Evolutionary conservation across 1,284 basidiomycete genomes (phyloP).

Genomic region (Puccinia coronata): DNA sequence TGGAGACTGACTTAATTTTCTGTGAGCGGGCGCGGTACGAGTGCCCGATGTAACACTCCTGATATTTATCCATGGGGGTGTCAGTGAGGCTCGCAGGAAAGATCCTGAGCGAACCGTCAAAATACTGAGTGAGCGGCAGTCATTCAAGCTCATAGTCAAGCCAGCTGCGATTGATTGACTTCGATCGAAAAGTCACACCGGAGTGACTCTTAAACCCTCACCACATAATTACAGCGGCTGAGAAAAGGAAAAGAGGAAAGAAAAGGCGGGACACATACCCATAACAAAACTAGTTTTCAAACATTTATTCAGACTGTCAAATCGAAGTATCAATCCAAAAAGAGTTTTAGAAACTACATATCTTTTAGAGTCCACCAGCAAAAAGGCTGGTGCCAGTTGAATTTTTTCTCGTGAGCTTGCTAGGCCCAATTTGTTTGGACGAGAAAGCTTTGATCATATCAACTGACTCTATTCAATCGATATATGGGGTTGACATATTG

Average conservation of each 20-base stretch:
- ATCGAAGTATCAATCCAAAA: not conserved
- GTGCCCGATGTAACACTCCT: not conserved
- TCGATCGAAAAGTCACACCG: constrained; percentile 10
- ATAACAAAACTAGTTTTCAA: not conserved
- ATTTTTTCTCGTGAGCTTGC: not conserved
- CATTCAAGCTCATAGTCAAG: not conserved
- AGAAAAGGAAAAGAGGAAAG: not conserved
- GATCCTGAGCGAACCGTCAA: no score
- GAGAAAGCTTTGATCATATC: constrained; percentile 23
- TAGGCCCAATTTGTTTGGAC: constrained; percentile 9
- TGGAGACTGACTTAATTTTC: not conserved
- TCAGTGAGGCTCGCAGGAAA: not conserved
- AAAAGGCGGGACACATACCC: not conserved
- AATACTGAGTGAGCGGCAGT: not conserved
- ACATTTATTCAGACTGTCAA: not conserved
- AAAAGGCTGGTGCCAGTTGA: not conserved
- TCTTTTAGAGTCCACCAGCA: no score
- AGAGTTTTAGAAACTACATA: not conserved
- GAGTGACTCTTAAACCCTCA: not conserved
- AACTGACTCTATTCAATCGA: not conserved
- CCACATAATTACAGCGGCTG: not conserved
- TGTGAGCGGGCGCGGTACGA: not conserved
- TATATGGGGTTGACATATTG: not conserved
- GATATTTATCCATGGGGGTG: not conserved
- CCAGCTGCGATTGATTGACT: not conserved